These are phyloP conservation scores for Magnaporthiopsis poae DNA, from an alignment of 2,329 filamentous ascomycete species.

Conservation along the genomic window DNA sequence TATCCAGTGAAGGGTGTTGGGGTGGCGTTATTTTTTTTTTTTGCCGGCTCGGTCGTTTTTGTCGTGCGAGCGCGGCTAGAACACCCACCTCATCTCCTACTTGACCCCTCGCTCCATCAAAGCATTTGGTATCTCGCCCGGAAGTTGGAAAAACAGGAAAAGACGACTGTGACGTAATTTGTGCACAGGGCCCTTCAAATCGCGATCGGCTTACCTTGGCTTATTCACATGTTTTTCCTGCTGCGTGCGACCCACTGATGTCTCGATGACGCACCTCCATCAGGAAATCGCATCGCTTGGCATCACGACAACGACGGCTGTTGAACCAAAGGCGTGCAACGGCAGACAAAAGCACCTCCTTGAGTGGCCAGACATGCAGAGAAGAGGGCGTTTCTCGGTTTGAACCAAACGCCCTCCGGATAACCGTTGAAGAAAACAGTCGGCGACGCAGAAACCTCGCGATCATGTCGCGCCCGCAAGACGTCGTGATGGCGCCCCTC, in stretches of 20 bases:
- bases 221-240: background rate
- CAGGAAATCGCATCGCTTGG: too few species aligned
- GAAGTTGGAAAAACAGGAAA: background rate
- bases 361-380: background rate
- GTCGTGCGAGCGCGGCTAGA: too few species aligned
- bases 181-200: background rate
- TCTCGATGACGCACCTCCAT: background rate
- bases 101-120: too few species aligned
- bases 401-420: background rate
- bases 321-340: background rate
- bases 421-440: background rate
- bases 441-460: background rate
- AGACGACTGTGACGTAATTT: background rate
- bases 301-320: background rate
- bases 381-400: too few species aligned
- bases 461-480: background rate
- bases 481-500: conserved; percentile 29
- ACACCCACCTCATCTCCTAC: too few species aligned
- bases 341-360: background rate
- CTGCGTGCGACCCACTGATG: background rate
- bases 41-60: too few species aligned
- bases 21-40: too few species aligned
- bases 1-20: too few species aligned
- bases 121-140: background rate
- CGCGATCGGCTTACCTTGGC: background rate